phyloP scores from a whole-genome alignment of 768 basidiomycete species.

The Daedaleopsis nitida region DNA sequence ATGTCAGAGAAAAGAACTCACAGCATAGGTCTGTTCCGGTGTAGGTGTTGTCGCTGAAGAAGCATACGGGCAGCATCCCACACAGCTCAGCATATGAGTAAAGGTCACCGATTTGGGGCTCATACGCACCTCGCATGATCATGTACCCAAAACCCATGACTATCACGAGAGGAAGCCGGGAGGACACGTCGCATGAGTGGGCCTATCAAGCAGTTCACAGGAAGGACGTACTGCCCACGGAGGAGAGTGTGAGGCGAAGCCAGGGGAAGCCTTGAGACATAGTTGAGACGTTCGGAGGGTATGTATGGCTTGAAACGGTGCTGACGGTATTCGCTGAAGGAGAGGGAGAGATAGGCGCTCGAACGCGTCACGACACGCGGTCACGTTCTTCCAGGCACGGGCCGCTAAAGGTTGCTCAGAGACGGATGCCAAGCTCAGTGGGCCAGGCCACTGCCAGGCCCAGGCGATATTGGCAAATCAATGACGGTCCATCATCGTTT shows the following conservation, averaged over 20 bases:
- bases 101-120: too few relatives aligned
- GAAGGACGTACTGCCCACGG: slow-evolving; percentile 31
- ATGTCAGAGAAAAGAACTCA: slow-evolving; percentile 19
- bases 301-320: neutral
- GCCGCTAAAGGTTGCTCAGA: neutral
- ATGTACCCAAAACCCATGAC: slow-evolving; percentile 37
- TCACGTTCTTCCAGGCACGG: slow-evolving; percentile 1
- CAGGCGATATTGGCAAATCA: too few relatives aligned
- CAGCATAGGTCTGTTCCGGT: slow-evolving; percentile 38
- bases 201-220: neutral
- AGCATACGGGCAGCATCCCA: neutral
- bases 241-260: slow-evolving; percentile 28
- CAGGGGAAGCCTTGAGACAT: slow-evolving; percentile 35
- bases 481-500: too few relatives aligned
- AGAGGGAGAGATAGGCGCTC: neutral
- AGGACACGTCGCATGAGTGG: neutral
- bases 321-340: too few relatives aligned
- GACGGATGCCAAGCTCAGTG: neutral
- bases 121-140: slow-evolving; percentile 32
- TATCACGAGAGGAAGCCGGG: slow-evolving; percentile 7
- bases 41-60: slow-evolving; percentile 33
- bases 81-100: neutral
- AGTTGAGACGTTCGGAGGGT: neutral
- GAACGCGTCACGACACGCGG: neutral
- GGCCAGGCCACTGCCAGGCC: too few relatives aligned